Conservation (phyloP, 257 asterid genomes). For the Rhazya stricta region DNA sequence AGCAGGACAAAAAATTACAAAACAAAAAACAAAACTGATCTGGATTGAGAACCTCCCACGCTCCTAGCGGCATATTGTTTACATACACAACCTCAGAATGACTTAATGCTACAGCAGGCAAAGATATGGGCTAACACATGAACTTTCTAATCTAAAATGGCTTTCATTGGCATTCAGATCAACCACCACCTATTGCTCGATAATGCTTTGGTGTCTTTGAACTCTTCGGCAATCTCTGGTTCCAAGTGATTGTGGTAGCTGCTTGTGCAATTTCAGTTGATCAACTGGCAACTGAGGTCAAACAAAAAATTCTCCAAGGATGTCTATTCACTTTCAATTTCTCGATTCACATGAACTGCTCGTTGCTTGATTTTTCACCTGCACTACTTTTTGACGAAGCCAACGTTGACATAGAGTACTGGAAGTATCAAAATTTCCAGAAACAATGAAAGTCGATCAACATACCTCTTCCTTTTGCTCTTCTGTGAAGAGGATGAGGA, state of each 20-base stretch:
- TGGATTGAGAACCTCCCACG: background rate
- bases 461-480: constrained; percentile 85
- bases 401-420: background rate
- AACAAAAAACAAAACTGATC: constrained; percentile 13
- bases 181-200: background rate
- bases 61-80: background rate
- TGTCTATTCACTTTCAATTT: background rate
- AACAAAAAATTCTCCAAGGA: background rate
- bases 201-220: background rate
- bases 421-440: background rate
- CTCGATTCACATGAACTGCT: constrained; percentile 23
- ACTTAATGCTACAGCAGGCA: constrained; percentile 3
- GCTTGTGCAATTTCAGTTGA: background rate
- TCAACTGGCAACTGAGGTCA: background rate
- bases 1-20: background rate
- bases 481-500: constrained; percentile 75
- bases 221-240: background rate
- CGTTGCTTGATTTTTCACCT: constrained; percentile 30
- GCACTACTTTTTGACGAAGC: constrained; percentile 21
- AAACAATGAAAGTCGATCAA: background rate
- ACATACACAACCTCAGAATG: constrained; percentile 10
- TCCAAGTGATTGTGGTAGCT: background rate
- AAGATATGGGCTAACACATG: background rate
- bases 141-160: background rate
- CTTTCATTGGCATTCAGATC: background rate